Base-by-base conservation (phyloP, 768 basidiomycete species). In the Phanerochaete carnosa region DNA sequence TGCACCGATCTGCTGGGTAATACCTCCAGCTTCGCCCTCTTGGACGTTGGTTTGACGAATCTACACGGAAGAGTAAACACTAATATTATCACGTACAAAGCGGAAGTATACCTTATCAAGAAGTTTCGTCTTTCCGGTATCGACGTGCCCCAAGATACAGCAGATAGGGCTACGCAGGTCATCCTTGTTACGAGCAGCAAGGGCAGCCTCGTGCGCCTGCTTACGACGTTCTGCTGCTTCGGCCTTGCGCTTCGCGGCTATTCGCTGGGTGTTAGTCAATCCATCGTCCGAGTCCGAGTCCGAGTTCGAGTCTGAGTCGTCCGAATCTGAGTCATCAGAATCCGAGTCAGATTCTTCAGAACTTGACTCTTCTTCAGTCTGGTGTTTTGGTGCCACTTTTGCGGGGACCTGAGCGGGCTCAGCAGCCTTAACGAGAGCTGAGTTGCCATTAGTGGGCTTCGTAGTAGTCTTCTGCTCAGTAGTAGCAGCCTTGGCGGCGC, bases 11-110 rank as follows among this genome's bases (percentile, higher is more conserved):
- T 99, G 97, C 74, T 98, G 97, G 0, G 97, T 99, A 74, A 99
- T 99, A 77, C 97, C 97, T 65, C 97, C 97, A 2, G 97, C 97
- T 83, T 99, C 97, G 57, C 97, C 97, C 72, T 98, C 97, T 75
- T 98, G 95, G 23, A 99, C 97, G 66, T 98, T 98, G 4, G 96
- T 98, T 89, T 98, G 96, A 66, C 97, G 95, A 72, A 99, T 99
- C 94, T 97, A 65, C 28, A 30, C 22, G 37, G 32, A 5, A 26
- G 28, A 11, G 49, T 43, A 37, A 32, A 19, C n/a, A 33, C 37
- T 55, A 51, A 30, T 16, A 11, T 30, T 8, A 32, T 4, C 1
- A 1, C 39, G 13, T 47, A 7, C 30, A 57, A 35, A 67, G 19
- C 7, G 39, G 39, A 19, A 19, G 39, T 80, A 57, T 57, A 92